Base-by-base conservation (phyloP, 768 basidiomycete genomes). In the Neoboletus brunneissimus region DNA sequence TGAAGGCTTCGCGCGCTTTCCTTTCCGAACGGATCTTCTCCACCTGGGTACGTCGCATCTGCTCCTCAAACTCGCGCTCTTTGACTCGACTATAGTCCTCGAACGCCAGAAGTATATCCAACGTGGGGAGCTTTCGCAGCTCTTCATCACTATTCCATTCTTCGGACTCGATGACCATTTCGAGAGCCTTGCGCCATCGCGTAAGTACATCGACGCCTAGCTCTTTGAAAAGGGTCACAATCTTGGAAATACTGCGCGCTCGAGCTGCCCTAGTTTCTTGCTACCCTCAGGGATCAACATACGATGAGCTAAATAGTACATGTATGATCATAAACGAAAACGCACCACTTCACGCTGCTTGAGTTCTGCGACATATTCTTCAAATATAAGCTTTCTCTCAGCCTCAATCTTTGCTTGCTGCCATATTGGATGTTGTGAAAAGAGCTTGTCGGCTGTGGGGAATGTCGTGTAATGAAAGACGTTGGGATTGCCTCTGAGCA, bases 401-500 rank as follows among this genome's bases (percentile, higher is more conserved):
- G 89, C 80, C 70, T 93, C 91, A 32, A 94, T 78, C 65, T 84
- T 85, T 18, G 88, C 87, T 67, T 91, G 88, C 60, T 87, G 85
- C 97, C 97, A 99, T 60, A 92, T 89, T 35, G 91, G 89, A 67
- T 96, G 91, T 72, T 87, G 83, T 5, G 85, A 78, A 67, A 98
- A 96, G 55, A 90, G 80, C 69, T 81, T 86, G 73, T 94, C 91
- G 56, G 91, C 94, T 48, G 93, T 95, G 31, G 83, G 74, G 73
- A 95, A 96, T 2, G 94, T 95, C 45, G 91, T 88, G 69, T 94
- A 97, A 67, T 92, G 86, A 75, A 91, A 91, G 50, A 97, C 91
- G 62, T 87, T 88, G 18, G 90, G 89, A 68, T 89, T 91, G 56
- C 90, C 87, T 69, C 80, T 89, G 46, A 97, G 82, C 84, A 95